These are phyloP conservation scores for Pythium oligandrum DNA, from an alignment of 352 stramenopile species.

Conservation along the genomic window DNA sequence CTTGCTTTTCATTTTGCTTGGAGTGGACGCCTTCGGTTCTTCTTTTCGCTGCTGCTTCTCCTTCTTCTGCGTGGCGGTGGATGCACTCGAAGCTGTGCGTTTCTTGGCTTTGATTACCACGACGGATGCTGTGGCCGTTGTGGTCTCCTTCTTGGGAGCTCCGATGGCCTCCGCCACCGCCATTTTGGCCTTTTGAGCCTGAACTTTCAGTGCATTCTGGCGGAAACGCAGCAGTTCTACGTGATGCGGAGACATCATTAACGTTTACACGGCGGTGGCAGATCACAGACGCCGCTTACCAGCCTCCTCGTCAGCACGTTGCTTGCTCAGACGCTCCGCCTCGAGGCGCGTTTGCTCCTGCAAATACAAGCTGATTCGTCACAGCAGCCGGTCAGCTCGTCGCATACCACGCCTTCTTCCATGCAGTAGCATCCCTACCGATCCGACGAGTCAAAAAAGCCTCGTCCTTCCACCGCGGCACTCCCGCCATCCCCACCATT, in stretches of 20 bases:
- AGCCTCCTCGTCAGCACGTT: slow-evolving; percentile 27
- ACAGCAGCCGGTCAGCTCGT: background rate
- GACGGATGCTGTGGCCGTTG: slow-evolving; percentile 12
- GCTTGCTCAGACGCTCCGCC: slow-evolving; percentile 24
- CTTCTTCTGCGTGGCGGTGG: slow-evolving; percentile 1
- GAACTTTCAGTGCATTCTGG: slow-evolving; percentile 51
- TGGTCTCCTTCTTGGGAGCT: background rate
- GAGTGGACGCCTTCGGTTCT: background rate
- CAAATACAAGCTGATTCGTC: slow-evolving; percentile 39
- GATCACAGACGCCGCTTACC: too few relatives aligned
- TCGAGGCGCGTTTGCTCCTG: slow-evolving; percentile 57
- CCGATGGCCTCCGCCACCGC: slow-evolving; percentile 8
- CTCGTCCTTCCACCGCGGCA: slow-evolving; percentile 34
- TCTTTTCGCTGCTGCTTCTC: background rate
- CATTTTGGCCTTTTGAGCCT: slow-evolving; percentile 31
- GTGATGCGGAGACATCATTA: too few relatives aligned
- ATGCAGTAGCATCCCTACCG: slow-evolving; percentile 12
- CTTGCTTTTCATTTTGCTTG: too few relatives aligned
- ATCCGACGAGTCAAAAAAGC: slow-evolving; percentile 72
- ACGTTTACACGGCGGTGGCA: too few relatives aligned
- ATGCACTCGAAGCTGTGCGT: slow-evolving; percentile 9
- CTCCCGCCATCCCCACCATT: slow-evolving; percentile 24
- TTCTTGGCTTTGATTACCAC: slow-evolving; percentile 62
- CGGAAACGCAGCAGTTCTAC: slow-evolving; percentile 60
- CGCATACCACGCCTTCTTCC: too few relatives aligned